Base-by-base conservation (phyloP, 768 basidiomycete genomes). In the Agaricus blazei region DNA sequence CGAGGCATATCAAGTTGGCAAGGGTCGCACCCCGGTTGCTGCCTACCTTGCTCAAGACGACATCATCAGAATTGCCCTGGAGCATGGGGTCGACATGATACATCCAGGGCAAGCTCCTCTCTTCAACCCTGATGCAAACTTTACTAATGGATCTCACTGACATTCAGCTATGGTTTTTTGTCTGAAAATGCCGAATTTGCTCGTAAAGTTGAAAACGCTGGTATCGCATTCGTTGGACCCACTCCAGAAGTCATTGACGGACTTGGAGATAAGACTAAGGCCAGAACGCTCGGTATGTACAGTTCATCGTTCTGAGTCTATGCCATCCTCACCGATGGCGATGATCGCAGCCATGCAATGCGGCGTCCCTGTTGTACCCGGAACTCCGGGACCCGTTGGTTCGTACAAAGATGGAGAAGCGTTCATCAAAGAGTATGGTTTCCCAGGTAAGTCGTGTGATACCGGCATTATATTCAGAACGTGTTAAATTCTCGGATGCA, bases 41-140 rank as follows among this genome's bases (percentile, higher is more conserved):
- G 97, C 97, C 9, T 99, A 99, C 71, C 88, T 99, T 60, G 88
- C 95, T 2, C 95, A 98, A 69, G 93, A 98, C 63, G 94, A 97
- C 65, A 98, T 99, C 71, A 94, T 99, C 72, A 77, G 85, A 60
- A 88, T 94, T 61, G 93, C 94, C n/a, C 80, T 98, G 43, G 95
- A 98, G 71, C 94, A 98, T 70, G 95, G 93, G 26, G 97, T 99
- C 26, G 96, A 98, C 69, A 98, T 99, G 97, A 98, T 99, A 67
- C 97, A 98, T 72, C 97, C 94, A 9, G 94, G 95, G 92, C 93
- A 62, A 65, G 78, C 70, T 24, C 34, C 45, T 9, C 46, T 52
- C 19, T 48, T 49, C 56, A 37, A 15, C 43, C 37, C 38, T 28
- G 27, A 41, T 36, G 23, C 2, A 47, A 29, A 19, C 37, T 19